Evolutionary conservation across 352 stramenopile genomes (phyloP).

Genomic region (Globisporangium nunn): DNA sequence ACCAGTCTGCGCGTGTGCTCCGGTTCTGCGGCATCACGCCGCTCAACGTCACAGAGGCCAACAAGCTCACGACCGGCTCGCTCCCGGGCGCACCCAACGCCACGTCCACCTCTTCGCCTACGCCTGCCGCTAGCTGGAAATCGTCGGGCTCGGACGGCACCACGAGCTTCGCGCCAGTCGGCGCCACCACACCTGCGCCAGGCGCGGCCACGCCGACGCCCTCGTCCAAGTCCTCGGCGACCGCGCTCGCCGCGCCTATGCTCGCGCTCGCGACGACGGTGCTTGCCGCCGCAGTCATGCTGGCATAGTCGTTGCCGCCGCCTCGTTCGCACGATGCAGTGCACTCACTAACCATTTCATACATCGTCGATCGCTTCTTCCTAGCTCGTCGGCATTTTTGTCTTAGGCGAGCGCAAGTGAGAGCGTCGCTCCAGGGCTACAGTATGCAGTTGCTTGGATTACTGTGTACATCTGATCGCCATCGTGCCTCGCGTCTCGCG

Average conservation of each 20-base stretch:
- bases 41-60: conserved; percentile 18
- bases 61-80: conserved; percentile 6
- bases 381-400: no score
- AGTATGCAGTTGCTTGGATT: neutral
- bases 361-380: no score
- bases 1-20: conserved; percentile 31
- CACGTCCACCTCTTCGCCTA: neutral
- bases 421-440: no score
- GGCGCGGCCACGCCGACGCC: conserved; percentile 16
- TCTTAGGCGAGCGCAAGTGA: no score
- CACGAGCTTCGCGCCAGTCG: conserved; percentile 28
- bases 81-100: conserved; percentile 6
- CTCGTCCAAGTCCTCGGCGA: conserved; percentile 11
- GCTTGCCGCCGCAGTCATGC: neutral
- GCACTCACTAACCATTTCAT: no score
- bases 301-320: neutral
- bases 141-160: conserved; percentile 10
- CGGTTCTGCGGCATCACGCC: conserved; percentile 44
- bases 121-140: conserved; percentile 18
- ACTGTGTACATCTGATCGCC: neutral
- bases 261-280: neutral
- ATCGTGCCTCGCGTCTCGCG: neutral
- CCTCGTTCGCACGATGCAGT: no score
- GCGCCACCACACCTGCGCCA: conserved; percentile 22
- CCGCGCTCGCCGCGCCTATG: conserved; percentile 9